Percentiles rank a stretch among this genome's conserved stretches.
Conservation (phyloP, 805 yeast genomes). For the Candida saitoana region DNA sequence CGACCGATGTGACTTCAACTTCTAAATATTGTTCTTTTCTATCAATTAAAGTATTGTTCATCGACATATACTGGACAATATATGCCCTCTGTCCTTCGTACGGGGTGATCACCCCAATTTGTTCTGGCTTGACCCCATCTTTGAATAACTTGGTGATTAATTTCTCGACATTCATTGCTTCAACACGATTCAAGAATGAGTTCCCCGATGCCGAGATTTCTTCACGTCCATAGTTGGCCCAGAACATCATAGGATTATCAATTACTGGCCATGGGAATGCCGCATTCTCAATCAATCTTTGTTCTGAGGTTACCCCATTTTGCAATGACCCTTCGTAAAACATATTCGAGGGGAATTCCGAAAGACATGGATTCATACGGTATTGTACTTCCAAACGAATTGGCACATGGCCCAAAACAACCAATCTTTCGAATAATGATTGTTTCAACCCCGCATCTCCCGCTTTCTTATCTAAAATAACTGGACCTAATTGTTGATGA, state of each 20-base stretch:
- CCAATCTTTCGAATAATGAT: slow-evolving; percentile 82
- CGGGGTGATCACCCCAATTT: slow-evolving; percentile 91
- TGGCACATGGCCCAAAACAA: slow-evolving; percentile 78
- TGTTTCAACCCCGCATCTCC: slow-evolving; percentile 83
- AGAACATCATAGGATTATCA: slow-evolving; percentile 90
- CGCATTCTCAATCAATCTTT: slow-evolving; percentile 51
- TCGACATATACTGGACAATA: slow-evolving; percentile 69
- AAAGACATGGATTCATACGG: slow-evolving; percentile 87
- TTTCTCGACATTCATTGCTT: slow-evolving; percentile 85
- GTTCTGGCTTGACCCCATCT: slow-evolving; percentile 73
- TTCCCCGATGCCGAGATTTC: slow-evolving; percentile 81
- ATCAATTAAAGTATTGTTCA: slow-evolving; percentile 60
- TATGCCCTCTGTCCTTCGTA: slow-evolving; percentile 92
- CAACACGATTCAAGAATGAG: slow-evolving; percentile 78
- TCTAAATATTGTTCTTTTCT: slow-evolving; percentile 55
- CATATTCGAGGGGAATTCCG: slow-evolving; percentile 87
- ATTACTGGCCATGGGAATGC: slow-evolving; percentile 90
- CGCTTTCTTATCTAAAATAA: slow-evolving; percentile 73
- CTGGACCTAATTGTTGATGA: slow-evolving; percentile 94
- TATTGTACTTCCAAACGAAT: slow-evolving; percentile 87
- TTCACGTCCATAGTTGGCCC: slow-evolving; percentile 87
- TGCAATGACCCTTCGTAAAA: slow-evolving; percentile 90
- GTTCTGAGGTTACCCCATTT: slow-evolving; percentile 81
- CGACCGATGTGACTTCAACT: slow-evolving; percentile 72
- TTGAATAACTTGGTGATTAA: slow-evolving; percentile 66